Percentiles rank a stretch among this genome's conserved stretches.
Conservation (phyloP, 2,329 filamentous ascomycete species). For the Ophiostoma novo-ulmi region DNA sequence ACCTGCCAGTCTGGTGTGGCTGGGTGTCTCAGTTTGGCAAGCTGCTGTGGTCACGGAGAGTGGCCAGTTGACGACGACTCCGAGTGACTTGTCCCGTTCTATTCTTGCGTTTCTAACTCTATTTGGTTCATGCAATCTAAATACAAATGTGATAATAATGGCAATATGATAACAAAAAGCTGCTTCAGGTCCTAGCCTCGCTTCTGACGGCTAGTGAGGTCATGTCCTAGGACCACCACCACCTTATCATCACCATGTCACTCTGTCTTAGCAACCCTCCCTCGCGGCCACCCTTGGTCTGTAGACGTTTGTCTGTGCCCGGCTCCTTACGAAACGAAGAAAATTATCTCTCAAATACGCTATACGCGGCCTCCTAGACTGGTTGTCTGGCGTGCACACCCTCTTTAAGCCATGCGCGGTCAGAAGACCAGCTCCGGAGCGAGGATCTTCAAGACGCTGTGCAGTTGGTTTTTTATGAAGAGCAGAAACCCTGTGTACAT, state of each 20-base stretch:
- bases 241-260: neutral
- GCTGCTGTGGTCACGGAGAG: conserved; percentile 12
- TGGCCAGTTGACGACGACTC: neutral
- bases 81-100: conserved; percentile 4
- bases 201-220: conserved; percentile 10
- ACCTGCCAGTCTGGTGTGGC: conserved; percentile 2
- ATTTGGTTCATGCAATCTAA: neutral
- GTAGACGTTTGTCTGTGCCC: neutral
- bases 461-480: neutral
- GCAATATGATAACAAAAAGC: too few relatives aligned
- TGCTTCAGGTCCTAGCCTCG: neutral
- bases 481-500: neutral
- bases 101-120: neutral
- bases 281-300: neutral
- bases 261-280: conserved; percentile 17
- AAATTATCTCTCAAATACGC: neutral
- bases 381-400: conserved; percentile 21
- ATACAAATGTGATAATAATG: neutral
- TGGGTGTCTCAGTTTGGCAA: conserved; percentile 10
- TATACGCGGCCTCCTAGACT: conserved; percentile 12
- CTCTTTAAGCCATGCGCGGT: conserved; percentile 13
- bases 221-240: neutral
- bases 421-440: conserved; percentile 17
- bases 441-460: neutral
- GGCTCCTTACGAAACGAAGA: neutral